phyloP scores from a whole-genome alignment of 257 asterid genomes.

The Nyctanthes arbortristis region DNA sequence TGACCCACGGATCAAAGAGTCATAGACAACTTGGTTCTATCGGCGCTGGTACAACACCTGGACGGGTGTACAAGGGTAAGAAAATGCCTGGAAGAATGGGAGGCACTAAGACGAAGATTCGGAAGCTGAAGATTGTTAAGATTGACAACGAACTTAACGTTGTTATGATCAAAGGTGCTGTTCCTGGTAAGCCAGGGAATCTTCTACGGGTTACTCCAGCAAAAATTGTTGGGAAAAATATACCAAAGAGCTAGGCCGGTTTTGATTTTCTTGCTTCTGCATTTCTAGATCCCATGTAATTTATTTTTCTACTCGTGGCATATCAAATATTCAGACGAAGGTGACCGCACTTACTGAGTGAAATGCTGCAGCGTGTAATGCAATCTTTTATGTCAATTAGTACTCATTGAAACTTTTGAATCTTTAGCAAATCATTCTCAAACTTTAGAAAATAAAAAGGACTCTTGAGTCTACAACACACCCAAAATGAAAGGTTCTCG shows the following conservation, averaged over 20 bases:
- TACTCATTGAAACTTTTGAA: too few species aligned
- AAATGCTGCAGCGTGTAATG: too few species aligned
- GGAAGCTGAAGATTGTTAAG: conserved; percentile 82
- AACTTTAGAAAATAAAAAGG: too few species aligned
- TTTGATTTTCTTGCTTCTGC: not conserved
- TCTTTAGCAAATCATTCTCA: too few species aligned
- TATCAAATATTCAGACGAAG: not conserved
- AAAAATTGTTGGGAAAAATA: conserved; percentile 86
- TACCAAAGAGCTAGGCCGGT: conserved; percentile 59
- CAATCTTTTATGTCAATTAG: too few species aligned
- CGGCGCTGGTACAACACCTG: conserved; percentile 99
- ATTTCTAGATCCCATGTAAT: conserved; percentile 16
- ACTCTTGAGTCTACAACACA: too few species aligned
- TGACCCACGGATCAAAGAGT: conserved; percentile 98
- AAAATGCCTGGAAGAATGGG: conserved; percentile 99
- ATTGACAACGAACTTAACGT: conserved; percentile 76
- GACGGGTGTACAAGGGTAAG: conserved; percentile 89
- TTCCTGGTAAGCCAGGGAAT: conserved; percentile 98
- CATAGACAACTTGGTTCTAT: conserved; percentile 91
- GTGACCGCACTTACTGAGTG: not conserved
- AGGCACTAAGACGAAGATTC: conserved; percentile 75
- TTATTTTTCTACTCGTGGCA: conserved; percentile 10
- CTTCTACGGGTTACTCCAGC: conserved; percentile 95
- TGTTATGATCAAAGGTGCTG: conserved; percentile 87
- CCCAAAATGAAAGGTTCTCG: too few species aligned